Conservation (phyloP, 169 alveolate genomes). For the Plasmodium berghei region DNA sequence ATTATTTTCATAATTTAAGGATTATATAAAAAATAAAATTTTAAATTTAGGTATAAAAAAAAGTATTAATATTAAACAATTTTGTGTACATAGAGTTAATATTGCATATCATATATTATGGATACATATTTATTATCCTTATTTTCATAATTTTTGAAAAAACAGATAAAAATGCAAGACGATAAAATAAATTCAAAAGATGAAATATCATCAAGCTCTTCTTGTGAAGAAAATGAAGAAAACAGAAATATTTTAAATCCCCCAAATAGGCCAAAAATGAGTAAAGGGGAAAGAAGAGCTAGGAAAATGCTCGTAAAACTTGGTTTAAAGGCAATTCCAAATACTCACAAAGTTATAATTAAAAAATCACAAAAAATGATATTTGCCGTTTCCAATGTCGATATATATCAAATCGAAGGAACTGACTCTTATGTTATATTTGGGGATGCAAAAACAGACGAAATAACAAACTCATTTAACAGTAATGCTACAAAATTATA, state of each 20-base stretch:
- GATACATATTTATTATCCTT: too few relatives aligned
- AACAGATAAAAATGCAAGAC: conserved; percentile 57
- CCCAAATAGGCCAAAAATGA: conserved; percentile 79
- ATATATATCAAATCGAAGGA: conserved; percentile 93
- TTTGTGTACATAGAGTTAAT: too few relatives aligned
- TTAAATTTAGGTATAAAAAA: too few relatives aligned
- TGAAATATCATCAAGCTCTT: conserved; percentile 65
- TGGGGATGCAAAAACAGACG: conserved; percentile 97
- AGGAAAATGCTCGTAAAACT: conserved; percentile 93
- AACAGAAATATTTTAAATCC: conserved; percentile 63
- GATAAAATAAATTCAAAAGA: conserved; percentile 63
- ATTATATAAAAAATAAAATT: too few relatives aligned
- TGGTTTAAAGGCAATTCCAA: conserved; percentile 94
- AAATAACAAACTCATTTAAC: conserved; percentile 84
- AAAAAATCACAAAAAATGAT: conserved; percentile 93
- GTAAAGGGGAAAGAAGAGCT: conserved; percentile 96
- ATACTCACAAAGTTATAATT: conserved; percentile 93
- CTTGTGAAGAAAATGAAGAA: conserved; percentile 76
- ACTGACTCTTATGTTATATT: conserved; percentile 95
- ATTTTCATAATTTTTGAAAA: background rate
- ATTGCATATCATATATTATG: too few relatives aligned
- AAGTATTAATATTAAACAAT: too few relatives aligned
- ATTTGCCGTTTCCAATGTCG: conserved; percentile 94
- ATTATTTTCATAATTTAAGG: too few relatives aligned
- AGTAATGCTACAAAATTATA: conserved; percentile 14